A percentile compares a stretch with the other conserved stretches of the same genome.
Evolutionary conservation across 345 rosid species (phyloP).

Genomic region (Ailanthus altissimus): DNA sequence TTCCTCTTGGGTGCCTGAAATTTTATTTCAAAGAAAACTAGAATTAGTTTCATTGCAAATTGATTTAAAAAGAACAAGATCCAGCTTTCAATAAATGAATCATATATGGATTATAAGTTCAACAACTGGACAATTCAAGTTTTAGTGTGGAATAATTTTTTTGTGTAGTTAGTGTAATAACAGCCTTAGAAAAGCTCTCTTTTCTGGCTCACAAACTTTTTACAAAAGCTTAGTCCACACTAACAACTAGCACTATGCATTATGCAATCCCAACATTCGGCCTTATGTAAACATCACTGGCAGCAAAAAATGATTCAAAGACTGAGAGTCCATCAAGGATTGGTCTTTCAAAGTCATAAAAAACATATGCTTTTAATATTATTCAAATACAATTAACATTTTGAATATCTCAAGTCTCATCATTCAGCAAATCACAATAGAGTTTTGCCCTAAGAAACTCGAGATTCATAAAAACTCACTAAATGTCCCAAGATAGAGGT

Average conservation of each 20-base stretch:
- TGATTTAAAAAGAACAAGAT: background rate
- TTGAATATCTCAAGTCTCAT: background rate
- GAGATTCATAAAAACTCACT: slow-evolving; percentile 42
- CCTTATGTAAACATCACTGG: background rate
- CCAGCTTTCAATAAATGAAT: background rate
- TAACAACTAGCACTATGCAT: background rate
- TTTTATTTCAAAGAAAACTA: slow-evolving; percentile 6
- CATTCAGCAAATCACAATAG: slow-evolving; percentile 9
- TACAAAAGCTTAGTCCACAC: slow-evolving; percentile 11
- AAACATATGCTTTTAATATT: slow-evolving; percentile 8
- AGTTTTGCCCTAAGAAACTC: background rate
- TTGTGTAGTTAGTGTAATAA: background rate
- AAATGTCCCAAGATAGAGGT: slow-evolving; percentile 95
- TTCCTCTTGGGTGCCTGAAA: slow-evolving; percentile 90
- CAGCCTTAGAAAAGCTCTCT: slow-evolving; percentile 19
- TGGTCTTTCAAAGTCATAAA: slow-evolving; percentile 17
- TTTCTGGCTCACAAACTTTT: slow-evolving; percentile 11
- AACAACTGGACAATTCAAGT: background rate
- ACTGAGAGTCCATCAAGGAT: background rate
- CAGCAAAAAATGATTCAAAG: background rate
- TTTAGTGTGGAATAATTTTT: slow-evolving; percentile 4
- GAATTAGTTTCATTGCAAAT: background rate
- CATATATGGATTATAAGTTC: background rate
- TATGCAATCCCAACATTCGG: background rate
- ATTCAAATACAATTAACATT: background rate